Conservation (phyloP, 1,284 basidiomycete genomes). For the Rhodotorula sp. region DNA sequence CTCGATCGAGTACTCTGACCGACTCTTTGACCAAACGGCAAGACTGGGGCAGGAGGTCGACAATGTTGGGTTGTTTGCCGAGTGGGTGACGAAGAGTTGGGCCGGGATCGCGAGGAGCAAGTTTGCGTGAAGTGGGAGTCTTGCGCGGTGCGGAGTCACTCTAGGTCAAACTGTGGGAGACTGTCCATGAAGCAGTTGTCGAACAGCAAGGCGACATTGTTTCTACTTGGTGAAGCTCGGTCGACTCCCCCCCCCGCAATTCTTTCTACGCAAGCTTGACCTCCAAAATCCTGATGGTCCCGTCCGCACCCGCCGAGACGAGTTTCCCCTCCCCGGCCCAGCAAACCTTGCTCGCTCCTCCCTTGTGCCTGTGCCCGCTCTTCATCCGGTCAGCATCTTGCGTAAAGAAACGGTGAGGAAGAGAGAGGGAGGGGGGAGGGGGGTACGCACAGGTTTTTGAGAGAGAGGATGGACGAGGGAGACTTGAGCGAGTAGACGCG, state of each 20-base stretch:
- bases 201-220: too few relatives aligned
- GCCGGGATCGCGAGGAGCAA: constrained; percentile 28
- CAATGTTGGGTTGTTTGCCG: constrained; percentile 12
- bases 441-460: constrained; percentile 22
- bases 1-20: constrained; percentile 16
- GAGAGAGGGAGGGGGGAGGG: neutral
- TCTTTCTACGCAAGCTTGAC: constrained; percentile 6
- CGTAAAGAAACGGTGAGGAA: too few relatives aligned
- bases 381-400: neutral
- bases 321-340: constrained; percentile 21
- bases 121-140: constrained; percentile 8
- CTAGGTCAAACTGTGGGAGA: too few relatives aligned
- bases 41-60: constrained; percentile 9
- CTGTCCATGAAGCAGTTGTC: too few relatives aligned
- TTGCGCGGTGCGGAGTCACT: too few relatives aligned
- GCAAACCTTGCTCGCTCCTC: constrained; percentile 12
- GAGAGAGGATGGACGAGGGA: neutral
- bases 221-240: too few relatives aligned
- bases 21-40: constrained; percentile 9
- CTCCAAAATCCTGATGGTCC: constrained; percentile 21
- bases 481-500: neutral
- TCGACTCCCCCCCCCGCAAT: neutral
- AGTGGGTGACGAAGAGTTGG: constrained; percentile 35
- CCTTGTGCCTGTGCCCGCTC: constrained; percentile 18
- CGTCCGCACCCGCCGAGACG: constrained; percentile 30